Evolutionary conservation across 345 rosid species (phyloP), one percentile per base, ranked within the genome.

Genomic region (Odontarrhena argentea): DNA sequence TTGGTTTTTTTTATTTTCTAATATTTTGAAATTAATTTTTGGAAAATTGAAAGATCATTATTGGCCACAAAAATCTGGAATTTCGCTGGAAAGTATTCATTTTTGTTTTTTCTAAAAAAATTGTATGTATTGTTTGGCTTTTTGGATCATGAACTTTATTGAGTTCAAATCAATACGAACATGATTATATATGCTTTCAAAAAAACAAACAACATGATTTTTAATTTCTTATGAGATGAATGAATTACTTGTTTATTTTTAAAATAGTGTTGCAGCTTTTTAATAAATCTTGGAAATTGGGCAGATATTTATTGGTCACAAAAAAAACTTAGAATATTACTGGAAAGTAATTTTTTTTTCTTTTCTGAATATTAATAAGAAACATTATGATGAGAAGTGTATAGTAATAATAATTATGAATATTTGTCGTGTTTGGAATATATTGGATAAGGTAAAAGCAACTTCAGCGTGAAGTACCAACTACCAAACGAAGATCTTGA

Each of bases 401-500:
- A 18, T 18, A 18, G 22, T 18, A 73, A 49, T 58, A 13, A 49
- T 34, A 5, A 30, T 35, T 6, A 6, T 11, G 32, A 32, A 32
- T 32, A 28, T 22, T 18, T 49, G 50, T 41, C 34, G 67, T 30
- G 48, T 71, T 49, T 53, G 68, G 34, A 65, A 52, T 42, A 10
- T 13, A 5, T 24, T 71, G 59, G 69, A 64, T 71, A 74, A 87
- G 98, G 96, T 37, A 78, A 71, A 43, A 67, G 70, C 57, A 80
- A 84, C 73, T 45, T 94, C 44, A 85, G 77, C 24, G 91, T 94
- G 35, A 94, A 94, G 81, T 94, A 94, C 63, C 97, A 94, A 81
- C 87, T 94, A 12, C 99, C 97, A 9, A 90, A 88, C 65, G 97
- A 94, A 59, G 97, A 94, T 82, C 96, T 94, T 14, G 97, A 94